Evolutionary conservation across 1,139 yeast genomes (phyloP), one percentile per base, ranked within the genome.

Genomic region (Hemisphaericaspora subhashii): DNA sequence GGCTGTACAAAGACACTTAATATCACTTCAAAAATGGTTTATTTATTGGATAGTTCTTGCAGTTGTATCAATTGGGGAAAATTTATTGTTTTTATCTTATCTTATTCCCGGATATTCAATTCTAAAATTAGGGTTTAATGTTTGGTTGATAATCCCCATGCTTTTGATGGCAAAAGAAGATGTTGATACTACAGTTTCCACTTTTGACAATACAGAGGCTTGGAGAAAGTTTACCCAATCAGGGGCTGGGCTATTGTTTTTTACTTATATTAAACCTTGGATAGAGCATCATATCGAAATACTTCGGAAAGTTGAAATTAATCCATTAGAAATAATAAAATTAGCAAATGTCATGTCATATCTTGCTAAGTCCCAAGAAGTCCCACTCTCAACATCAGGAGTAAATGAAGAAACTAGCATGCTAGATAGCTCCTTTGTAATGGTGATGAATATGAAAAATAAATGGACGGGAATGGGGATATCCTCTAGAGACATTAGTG

Each of bases 11-110:
- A 38, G 37, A 20, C 57, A 72, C 45, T 54, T 70, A 40, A 53
- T 74, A 16, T 56, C 68, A 11, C 55, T 77, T 30, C 77, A 78
- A 39, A 78, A 80, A 51, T 77, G 84, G 80, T 57, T 77, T 24
- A 64, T 75, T 14, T 81, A 79, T 52, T 81, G 87, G 87, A 60
- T 78, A 13, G 72, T 77, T 1, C 57, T 64, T 35, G 66, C 76
- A 1, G 45, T 66, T 6, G 52, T 67, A 24, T 60, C 57, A n/a
- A 51, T 57, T 15, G 49, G 56, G 12, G 78, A 66, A 47, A 47
- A 57, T 39, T 38, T 67, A 20, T 52, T 70, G 20, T 53, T 64
- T 26, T 55, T 74, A 22, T 41, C 66, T 15, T 51, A 59, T 31
- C 44, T 70, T 18, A 35, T 79, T 16, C 87, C 87, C 1, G 71